Evolutionary conservation across 441 rosid species (phyloP).

Genomic region (Pelargonium australe): DNA sequence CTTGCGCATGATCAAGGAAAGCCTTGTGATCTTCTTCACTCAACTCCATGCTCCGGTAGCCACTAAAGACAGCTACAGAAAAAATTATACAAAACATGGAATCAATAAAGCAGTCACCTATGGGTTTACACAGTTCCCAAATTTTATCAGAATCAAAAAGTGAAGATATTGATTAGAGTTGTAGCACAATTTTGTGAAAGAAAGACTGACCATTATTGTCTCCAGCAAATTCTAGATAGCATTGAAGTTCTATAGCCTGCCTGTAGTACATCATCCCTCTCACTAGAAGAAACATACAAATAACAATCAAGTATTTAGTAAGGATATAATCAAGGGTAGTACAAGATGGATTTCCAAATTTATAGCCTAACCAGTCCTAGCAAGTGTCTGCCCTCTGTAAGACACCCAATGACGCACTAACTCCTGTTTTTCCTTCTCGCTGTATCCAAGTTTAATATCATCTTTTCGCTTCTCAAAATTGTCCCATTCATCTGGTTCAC

Average conservation of each 20-base stretch:
- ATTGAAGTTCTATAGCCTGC: constrained; percentile 75
- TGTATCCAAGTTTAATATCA: constrained; percentile 23
- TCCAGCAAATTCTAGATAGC: constrained; percentile 53
- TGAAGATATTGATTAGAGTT: no score
- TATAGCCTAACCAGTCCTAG: constrained; percentile 64
- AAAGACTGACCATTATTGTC: constrained; percentile 48
- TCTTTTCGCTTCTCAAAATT: constrained; percentile 55
- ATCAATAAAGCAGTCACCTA: neutral
- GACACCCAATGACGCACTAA: constrained; percentile 74
- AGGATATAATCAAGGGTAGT: constrained; percentile 10
- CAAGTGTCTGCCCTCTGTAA: constrained; percentile 87
- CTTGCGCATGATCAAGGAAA: constrained; percentile 36
- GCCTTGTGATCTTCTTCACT: constrained; percentile 25
- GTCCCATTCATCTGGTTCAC: constrained; percentile 77
- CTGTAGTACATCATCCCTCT: constrained; percentile 98
- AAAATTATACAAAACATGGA: constrained; percentile 11
- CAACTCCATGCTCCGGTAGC: constrained; percentile 36
- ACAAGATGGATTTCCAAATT: constrained; percentile 10
- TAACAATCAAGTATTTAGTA: neutral
- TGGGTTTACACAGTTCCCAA: no score
- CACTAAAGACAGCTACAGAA: constrained; percentile 36
- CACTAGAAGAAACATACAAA: constrained; percentile 41
- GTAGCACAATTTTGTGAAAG: constrained; percentile 13
- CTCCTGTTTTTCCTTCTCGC: constrained; percentile 35
- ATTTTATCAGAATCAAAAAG: no score